A percentile compares a stretch with the other conserved stretches of the same genome.
These are phyloP conservation scores for Xerocomus spinulosus DNA, from an alignment of 768 basidiomycete species.

Conservation along the genomic window DNA sequence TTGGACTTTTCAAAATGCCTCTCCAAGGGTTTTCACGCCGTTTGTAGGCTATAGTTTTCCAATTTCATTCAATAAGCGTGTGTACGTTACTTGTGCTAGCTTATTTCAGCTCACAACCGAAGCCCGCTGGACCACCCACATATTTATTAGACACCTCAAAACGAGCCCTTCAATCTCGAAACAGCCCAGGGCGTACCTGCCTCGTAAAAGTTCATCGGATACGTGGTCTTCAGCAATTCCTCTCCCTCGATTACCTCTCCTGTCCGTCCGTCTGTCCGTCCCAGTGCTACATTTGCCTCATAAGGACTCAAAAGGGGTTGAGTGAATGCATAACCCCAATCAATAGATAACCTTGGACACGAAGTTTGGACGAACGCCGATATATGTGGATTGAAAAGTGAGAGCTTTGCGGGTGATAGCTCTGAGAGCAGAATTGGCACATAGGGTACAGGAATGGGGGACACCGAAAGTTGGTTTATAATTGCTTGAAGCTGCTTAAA, in stretches of 20 bases:
- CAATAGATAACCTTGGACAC: constrained; percentile 93
- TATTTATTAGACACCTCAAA: too few relatives aligned
- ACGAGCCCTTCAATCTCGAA: constrained; percentile 54
- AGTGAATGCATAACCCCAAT: constrained; percentile 97
- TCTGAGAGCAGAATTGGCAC: constrained; percentile 93
- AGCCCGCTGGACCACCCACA: too few relatives aligned
- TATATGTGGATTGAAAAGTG: constrained; percentile 75
- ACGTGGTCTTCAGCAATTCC: constrained; percentile 34
- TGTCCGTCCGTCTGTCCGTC: constrained; percentile 62
- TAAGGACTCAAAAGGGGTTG: constrained; percentile 88
- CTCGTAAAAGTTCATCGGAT: constrained; percentile 97
- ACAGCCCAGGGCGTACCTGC: constrained; percentile 75
- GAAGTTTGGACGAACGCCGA: constrained; percentile 94
- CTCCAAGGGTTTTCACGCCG: constrained; percentile 9
- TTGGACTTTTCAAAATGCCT: background rate
- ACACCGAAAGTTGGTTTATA: constrained; percentile 58
- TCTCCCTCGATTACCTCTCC: constrained; percentile 27
- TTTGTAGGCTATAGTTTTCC: constrained; percentile 21
- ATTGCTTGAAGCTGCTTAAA: constrained; percentile 86
- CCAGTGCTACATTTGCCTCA: constrained; percentile 84
- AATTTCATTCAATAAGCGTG: background rate
- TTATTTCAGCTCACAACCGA: too few relatives aligned
- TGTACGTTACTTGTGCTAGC: too few relatives aligned
- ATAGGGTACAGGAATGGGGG: constrained; percentile 59
- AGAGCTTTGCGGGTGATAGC: constrained; percentile 90